phyloP scores from a whole-genome alignment of 2,329 filamentous ascomycete species.

The Nakataea oryzae region DNA sequence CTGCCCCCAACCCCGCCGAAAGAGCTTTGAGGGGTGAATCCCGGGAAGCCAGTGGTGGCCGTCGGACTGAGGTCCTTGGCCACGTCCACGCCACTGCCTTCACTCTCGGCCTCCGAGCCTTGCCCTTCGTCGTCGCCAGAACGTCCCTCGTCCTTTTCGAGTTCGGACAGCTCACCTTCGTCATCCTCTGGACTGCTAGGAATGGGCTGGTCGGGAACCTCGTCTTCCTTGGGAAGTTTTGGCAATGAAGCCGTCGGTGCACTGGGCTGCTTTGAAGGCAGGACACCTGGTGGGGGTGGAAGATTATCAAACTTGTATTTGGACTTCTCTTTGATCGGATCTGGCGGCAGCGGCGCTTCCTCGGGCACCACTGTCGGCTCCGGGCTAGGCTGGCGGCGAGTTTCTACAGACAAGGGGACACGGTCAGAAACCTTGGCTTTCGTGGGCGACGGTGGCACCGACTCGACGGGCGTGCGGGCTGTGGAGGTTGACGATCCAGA shows the following conservation, averaged over 20 bases:
- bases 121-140: slow-evolving; percentile 31
- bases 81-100: slow-evolving; percentile 55
- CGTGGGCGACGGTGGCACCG: neutral
- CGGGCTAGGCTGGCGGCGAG: neutral
- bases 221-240: neutral
- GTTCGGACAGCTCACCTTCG: slow-evolving; percentile 21
- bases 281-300: neutral
- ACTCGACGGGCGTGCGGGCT: neutral
- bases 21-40: slow-evolving; percentile 47
- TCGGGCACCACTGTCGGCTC: slow-evolving; percentile 5
- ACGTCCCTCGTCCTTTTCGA: slow-evolving; percentile 21
- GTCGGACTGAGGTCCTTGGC: slow-evolving; percentile 51
- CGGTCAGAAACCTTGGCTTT: slow-evolving; percentile 1
- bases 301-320: slow-evolving; percentile 4
- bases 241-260: neutral
- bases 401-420: neutral
- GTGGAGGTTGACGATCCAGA: slow-evolving; percentile 40
- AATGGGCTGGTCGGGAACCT: slow-evolving; percentile 4
- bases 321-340: slow-evolving; percentile 9
- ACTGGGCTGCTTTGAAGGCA: neutral
- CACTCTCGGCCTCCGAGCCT: slow-evolving; percentile 32
- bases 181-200: slow-evolving; percentile 23
- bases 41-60: slow-evolving; percentile 25
- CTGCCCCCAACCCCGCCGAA: slow-evolving; percentile 39
- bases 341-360: slow-evolving; percentile 16